Evolutionary conservation across 169 alveolate genomes (phyloP), one percentile per base, ranked within the genome.

Genomic region (Blepharisma undulans): DNA sequence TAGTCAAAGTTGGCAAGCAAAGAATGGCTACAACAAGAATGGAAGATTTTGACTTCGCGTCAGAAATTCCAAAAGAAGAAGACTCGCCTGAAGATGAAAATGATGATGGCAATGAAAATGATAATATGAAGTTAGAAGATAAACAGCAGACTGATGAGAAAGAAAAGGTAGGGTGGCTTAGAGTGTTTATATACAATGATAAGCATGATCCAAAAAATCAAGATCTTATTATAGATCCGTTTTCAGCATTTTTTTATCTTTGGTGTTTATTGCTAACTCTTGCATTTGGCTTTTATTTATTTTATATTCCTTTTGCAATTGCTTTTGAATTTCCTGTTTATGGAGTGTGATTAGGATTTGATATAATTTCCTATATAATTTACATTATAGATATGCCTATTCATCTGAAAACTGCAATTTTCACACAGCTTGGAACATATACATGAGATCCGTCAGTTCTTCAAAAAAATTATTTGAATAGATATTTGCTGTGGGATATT

Each of bases 271-370:
- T 90, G 22, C 60, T 90, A 16, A 19, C 72, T 19, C 30, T 80
- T 2, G 79, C 87, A 14, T 61, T 66, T 72, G 29, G 77, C 29
- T 94, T 90, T 80, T 33, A 80, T 34, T 18, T 94, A 22, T 82
- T 92, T 80, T 77, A 90, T 82, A 93, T 92, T 10, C 96, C 96
- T 18, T 94, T 90, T 72, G 22, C 93, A 12, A 92, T 94, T 36
- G 90, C 94, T 5, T 88, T 92, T 19, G 95, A 92, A 16, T 89
- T 48, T 25, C 87, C 92, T 0, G 27, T 84, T 12, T 81, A 79
- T 16, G 61, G 80, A 48, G 19, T 25, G 5, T 21, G 76, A 14
- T 7, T 59, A 29, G 74, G 82, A 0, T 36, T 90, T 19, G 93
- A 88, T 76, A 59, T 92, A 21, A 18, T 91, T 8, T 66, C 76